A percentile compares a stretch with the other conserved stretches of the same genome.
phyloP scores from a whole-genome alignment of 768 basidiomycete species.

The Pseudohyphozyma bogoriensis region DNA sequence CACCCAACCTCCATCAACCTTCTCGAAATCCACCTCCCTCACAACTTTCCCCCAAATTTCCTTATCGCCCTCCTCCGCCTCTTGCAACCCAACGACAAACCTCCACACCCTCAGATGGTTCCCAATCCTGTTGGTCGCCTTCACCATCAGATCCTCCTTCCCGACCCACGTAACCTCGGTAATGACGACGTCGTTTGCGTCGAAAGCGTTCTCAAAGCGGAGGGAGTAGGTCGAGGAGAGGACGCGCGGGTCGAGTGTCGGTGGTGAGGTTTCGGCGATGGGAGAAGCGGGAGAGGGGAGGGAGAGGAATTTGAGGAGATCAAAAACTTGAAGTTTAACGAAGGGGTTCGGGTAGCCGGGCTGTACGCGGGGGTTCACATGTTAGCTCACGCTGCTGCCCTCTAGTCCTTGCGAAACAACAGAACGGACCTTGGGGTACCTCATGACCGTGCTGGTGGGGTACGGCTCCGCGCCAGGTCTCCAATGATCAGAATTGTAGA shows the following conservation, averaged over 20 bases:
- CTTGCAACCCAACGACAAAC: conserved; percentile 49
- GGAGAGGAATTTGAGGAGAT: conserved; percentile 49
- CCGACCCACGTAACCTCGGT: conserved; percentile 82
- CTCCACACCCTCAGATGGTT: conserved; percentile 67
- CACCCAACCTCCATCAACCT: conserved; percentile 91
- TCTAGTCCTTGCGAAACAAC: no score
- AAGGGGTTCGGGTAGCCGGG: conserved; percentile 58
- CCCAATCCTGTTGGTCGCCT: conserved; percentile 77
- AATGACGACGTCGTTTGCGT: conserved; percentile 55
- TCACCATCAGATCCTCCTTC: conserved; percentile 59
- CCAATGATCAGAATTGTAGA: conserved; percentile 46
- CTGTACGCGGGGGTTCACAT: conserved; percentile 1
- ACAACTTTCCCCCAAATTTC: conserved; percentile 50
- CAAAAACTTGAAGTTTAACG: conserved; percentile 72
- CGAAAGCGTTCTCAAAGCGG: conserved; percentile 22
- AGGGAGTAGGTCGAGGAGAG: conserved; percentile 46
- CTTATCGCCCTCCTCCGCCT: conserved; percentile 30
- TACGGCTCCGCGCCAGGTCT: conserved; percentile 23
- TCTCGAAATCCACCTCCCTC: conserved; percentile 71
- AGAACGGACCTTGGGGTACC: conserved; percentile 57
- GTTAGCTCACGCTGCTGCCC: neutral
- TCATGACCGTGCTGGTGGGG: conserved; percentile 43
- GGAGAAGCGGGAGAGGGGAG: neutral
- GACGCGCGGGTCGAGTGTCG: conserved; percentile 37
- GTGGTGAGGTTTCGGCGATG: conserved; percentile 25